phyloP scores from a whole-genome alignment of 768 basidiomycete species.

The Lactifluus pinguis region DNA sequence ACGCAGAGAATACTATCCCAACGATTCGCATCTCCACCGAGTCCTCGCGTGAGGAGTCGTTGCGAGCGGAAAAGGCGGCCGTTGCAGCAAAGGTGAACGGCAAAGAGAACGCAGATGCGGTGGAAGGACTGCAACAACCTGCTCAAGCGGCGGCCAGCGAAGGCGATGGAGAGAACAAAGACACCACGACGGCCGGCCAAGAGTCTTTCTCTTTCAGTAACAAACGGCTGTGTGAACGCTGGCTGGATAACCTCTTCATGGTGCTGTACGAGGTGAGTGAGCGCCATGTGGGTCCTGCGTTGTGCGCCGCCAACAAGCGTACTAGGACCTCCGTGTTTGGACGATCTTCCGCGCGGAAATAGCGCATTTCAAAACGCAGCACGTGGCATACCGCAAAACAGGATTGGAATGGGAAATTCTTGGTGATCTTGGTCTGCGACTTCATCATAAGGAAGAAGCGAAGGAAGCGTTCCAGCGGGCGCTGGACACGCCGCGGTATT shows the following conservation, averaged over 20 bases:
- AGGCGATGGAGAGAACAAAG: slow-evolving; percentile 23
- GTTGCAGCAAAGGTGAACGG: slow-evolving; percentile 30
- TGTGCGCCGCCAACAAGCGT: not conserved
- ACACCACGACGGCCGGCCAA: slow-evolving; percentile 25
- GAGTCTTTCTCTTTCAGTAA: slow-evolving; percentile 89
- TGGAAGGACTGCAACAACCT: slow-evolving; percentile 33
- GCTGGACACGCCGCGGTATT: slow-evolving; percentile 78
- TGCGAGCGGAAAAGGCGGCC: slow-evolving; percentile 33
- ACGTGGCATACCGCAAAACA: slow-evolving; percentile 95
- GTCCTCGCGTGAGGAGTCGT: slow-evolving; percentile 39
- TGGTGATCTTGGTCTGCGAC: slow-evolving; percentile 84
- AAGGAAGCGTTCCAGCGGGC: slow-evolving; percentile 97
- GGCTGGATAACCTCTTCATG: slow-evolving; percentile 98
- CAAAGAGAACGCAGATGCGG: slow-evolving; percentile 30
- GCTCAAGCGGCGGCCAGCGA: slow-evolving; percentile 33
- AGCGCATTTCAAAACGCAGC: slow-evolving; percentile 97
- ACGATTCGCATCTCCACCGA: slow-evolving; percentile 53
- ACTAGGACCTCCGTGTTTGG: slow-evolving; percentile 92
- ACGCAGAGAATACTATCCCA: slow-evolving; percentile 33
- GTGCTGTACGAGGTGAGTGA: slow-evolving; percentile 85
- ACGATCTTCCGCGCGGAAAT: slow-evolving; percentile 99
- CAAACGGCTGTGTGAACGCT: slow-evolving; percentile 93
- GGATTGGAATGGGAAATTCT: slow-evolving; percentile 97
- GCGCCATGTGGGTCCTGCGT: not conserved
- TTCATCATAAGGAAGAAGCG: slow-evolving; percentile 97